Conservation (phyloP, 345 rosid genomes). For the Linum lewisii region DNA sequence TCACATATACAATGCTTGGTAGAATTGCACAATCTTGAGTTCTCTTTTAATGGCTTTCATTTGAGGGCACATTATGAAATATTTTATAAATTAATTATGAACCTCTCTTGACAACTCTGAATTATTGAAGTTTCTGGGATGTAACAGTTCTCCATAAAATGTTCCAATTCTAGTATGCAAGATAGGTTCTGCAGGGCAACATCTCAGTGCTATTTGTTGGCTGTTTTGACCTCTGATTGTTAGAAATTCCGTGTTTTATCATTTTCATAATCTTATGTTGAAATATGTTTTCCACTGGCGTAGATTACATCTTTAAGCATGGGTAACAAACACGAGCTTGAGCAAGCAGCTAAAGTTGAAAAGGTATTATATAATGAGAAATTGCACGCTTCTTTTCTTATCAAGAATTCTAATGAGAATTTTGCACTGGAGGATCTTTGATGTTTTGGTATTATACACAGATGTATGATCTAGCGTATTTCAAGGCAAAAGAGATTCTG, state of each 20-base stretch:
- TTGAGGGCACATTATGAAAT: too few relatives aligned
- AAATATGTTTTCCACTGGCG: conserved; percentile 15
- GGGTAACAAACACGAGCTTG: conserved; percentile 77
- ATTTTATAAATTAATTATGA: too few relatives aligned
- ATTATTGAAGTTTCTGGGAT: too few relatives aligned
- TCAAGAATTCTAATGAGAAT: background rate
- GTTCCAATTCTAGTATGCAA: background rate
- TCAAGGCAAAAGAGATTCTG: conserved; percentile 74
- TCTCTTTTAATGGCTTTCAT: too few relatives aligned
- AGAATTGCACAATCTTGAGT: too few relatives aligned
- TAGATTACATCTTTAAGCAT: conserved; percentile 73
- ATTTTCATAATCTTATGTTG: conserved; percentile 8
- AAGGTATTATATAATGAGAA: conserved; percentile 49
- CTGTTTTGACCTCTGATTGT: too few relatives aligned
- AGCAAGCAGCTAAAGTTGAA: conserved; percentile 83
- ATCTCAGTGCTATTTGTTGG: too few relatives aligned
- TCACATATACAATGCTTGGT: too few relatives aligned
- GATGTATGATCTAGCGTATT: conserved; percentile 74
- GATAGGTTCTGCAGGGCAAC: background rate
- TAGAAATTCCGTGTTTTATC: background rate
- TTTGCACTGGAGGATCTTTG: background rate
- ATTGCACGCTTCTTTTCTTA: conserved; percentile 1
- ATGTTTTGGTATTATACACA: conserved; percentile 21
- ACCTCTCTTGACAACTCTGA: too few relatives aligned
- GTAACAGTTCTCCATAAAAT: too few relatives aligned